Evolutionary conservation across 345 rosid species (phyloP), one percentile per base, ranked within the genome.

Genomic region (Raphanus raphanistrum): DNA sequence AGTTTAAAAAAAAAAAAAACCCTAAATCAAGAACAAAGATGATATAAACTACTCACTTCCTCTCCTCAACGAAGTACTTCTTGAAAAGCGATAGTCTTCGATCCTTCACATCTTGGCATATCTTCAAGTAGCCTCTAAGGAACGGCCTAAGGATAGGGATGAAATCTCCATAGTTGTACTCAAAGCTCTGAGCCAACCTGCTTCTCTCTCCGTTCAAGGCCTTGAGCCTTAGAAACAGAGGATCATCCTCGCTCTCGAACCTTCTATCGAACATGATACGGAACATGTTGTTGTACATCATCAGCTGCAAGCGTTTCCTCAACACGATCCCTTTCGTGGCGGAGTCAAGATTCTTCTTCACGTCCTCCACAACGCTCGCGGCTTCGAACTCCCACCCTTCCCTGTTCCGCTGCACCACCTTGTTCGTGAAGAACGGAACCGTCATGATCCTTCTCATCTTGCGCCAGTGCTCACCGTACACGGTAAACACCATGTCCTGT

Each of bases 371-470:
- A 8, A 91, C 97, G 1, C 55, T 29, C 4, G 87, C 97, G 0
- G 93, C 97, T 84, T 96, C 96, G 10, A 71, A 83, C 12, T 96
- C 92, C 95, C 96, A 88, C 0, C 97, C 92, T 13, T 73, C 57
- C 2, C 95, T 75, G 77, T 93, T 86, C 74, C 85, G 97, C 5
- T 90, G 97, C 6, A 93, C 95, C 0, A 93, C 98, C 63, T 90
- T 93, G 84, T 38, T 38, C 4, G 45, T 38, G 12, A 38, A 38
- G 2, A 96, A 96, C 0, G 99, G 99, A 15, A 95, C 99, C 17
- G 99, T 95, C 99, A 95, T 95, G 86, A 95, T 95, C 75, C 99
- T 63, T 52, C 98, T 55, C 99, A 95, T 96, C 88, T 96, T 96
- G 72, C 99, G 79, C 98, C 99, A 96, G 75, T 96, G 99, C 70